These are phyloP conservation scores for Hemerocallis citrina DNA, from an alignment of 106 monocot species.

Conservation along the genomic window DNA sequence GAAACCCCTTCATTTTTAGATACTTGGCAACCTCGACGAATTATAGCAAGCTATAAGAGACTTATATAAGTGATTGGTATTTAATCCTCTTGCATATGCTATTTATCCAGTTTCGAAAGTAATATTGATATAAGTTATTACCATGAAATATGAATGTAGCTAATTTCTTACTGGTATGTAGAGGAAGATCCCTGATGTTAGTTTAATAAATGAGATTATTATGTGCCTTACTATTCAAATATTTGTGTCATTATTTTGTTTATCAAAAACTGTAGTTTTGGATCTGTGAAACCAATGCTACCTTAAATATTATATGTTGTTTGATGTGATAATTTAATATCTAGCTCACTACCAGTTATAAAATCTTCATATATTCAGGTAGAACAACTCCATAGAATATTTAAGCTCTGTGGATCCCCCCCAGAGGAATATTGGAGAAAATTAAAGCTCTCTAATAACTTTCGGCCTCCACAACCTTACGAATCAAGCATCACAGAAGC, in stretches of 20 bases:
- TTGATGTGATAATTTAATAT: background rate
- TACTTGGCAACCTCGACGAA: no score
- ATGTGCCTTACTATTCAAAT: no score
- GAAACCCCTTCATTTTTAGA: no score
- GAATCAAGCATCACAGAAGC: conserved; percentile 11
- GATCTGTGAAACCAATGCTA: background rate
- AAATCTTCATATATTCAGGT: background rate
- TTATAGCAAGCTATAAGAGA: no score
- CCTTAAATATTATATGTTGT: background rate
- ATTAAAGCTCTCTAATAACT: conserved; percentile 16
- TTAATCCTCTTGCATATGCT: no score
- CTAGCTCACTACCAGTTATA: background rate
- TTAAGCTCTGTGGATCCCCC: conserved; percentile 8
- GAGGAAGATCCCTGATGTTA: no score
- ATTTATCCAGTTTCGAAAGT: no score
- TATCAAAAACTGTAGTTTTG: background rate
- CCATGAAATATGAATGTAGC: no score
- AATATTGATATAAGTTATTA: no score
- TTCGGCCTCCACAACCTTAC: conserved; percentile 19
- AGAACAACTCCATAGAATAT: conserved; percentile 6
- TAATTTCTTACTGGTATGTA: no score
- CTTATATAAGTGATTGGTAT: no score
- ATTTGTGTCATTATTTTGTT: background rate
- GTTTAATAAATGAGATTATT: no score
- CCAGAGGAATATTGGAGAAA: conserved; percentile 27